Evolutionary conservation across 163 green algal genomes (phyloP).

Genomic region (Chlorella variabilis): DNA sequence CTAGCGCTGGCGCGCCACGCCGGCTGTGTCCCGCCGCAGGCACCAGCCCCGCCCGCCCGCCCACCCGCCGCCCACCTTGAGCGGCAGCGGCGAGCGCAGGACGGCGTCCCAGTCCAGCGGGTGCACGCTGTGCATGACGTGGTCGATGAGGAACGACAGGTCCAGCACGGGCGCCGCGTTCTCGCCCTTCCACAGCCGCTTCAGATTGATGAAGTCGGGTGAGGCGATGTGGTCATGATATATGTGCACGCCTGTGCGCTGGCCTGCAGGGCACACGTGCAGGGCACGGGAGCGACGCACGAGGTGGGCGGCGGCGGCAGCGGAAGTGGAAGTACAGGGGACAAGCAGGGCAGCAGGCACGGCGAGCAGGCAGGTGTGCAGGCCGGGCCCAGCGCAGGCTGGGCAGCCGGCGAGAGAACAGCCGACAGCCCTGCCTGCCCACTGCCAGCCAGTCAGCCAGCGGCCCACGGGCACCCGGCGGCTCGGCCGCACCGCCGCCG

Average conservation of each 20-base stretch:
- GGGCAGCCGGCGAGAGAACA: no score
- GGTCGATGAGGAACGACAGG: slow-evolving; percentile 83
- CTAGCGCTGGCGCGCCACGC: background rate
- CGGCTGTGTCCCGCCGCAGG: no score
- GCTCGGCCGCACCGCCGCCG: no score
- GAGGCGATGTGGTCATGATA: slow-evolving; percentile 85
- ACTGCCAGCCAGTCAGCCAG: no score
- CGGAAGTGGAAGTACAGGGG: no score
- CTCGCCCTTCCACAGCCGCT: slow-evolving; percentile 49
- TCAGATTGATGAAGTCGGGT: slow-evolving; percentile 67
- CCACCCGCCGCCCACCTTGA: slow-evolving; percentile 70
- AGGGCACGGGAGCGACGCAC: slow-evolving; percentile 27
- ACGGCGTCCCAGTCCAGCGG: slow-evolving; percentile 78
- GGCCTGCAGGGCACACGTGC: slow-evolving; percentile 37
- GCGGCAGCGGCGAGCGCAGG: slow-evolving; percentile 62
- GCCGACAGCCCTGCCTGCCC: no score
- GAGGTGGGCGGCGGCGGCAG: no score
- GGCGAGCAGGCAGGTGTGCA: no score
- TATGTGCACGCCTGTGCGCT: slow-evolving; percentile 74
- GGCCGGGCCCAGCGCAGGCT: no score
- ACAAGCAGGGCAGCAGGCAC: no score
- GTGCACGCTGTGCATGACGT: slow-evolving; percentile 76
- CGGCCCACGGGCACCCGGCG: no score
- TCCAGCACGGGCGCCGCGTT: slow-evolving; percentile 66
- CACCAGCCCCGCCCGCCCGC: no score